phyloP scores from a whole-genome alignment of 345 rosid species.

The Psidium guajava region DNA sequence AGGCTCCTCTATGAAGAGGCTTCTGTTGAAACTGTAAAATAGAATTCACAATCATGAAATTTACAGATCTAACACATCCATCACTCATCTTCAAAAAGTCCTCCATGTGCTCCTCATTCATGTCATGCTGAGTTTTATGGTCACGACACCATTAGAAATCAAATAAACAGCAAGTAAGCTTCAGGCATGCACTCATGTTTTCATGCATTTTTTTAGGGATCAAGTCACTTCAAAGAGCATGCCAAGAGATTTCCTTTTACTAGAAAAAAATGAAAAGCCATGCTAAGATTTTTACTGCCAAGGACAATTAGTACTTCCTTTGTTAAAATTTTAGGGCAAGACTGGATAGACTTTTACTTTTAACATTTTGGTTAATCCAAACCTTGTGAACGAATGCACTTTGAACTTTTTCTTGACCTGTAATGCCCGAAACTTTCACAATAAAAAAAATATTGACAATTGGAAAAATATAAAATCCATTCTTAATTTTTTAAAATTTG shows the following conservation, averaged over 20 bases:
- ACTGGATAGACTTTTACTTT: not conserved
- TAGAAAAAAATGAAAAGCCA: not conserved
- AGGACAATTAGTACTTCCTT: not conserved
- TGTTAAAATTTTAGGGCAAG: not conserved
- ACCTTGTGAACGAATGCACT: not conserved
- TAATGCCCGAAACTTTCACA: not conserved
- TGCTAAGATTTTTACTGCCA: not conserved
- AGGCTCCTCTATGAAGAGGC: slow-evolving; percentile 29
- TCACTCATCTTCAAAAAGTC: not conserved
- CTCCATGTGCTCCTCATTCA: not conserved
- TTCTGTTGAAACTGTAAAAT: slow-evolving; percentile 13
- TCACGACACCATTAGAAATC: not conserved
- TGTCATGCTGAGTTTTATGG: not conserved
- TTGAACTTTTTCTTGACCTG: not conserved
- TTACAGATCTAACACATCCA: not conserved
- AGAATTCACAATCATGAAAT: not conserved
- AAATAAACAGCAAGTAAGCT: not conserved
- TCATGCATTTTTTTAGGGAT: not conserved
- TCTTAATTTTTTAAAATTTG: not conserved
- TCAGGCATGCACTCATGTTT: not conserved
- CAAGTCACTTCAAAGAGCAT: not conserved
- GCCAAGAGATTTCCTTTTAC: not conserved
- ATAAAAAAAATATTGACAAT: not conserved
- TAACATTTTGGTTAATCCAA: not conserved
- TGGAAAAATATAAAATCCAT: not conserved